A percentile compares a stretch with the other conserved stretches of the same genome.
Conservation (phyloP, 352 stramenopile species). For the Globisporangium ultimum region DNA sequence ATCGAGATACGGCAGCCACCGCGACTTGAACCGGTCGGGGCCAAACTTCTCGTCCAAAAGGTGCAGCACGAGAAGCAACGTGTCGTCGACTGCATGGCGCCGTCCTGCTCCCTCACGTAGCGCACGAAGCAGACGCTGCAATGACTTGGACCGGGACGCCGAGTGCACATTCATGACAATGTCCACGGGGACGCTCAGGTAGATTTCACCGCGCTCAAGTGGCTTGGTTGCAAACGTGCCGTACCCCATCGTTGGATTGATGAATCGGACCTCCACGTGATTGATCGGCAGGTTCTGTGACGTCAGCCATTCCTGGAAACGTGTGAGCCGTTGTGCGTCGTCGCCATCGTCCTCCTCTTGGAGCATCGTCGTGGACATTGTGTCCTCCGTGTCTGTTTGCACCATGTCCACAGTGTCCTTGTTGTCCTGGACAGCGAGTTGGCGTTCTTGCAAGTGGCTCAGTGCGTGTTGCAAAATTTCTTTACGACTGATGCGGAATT, state of each 20-base stretch:
- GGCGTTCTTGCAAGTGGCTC: conserved; percentile 8
- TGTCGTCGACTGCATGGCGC: conserved; percentile 26
- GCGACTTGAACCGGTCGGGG: conserved; percentile 25
- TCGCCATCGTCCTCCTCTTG: neutral
- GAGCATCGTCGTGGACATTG: too few species aligned
- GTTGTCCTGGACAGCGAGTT: neutral
- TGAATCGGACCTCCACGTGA: conserved; percentile 51
- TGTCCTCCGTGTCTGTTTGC: neutral
- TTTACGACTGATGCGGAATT: conserved; percentile 55
- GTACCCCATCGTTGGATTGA: conserved; percentile 50
- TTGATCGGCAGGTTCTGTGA: conserved; percentile 36
- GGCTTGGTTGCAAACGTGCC: conserved; percentile 59
- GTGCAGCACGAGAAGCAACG: conserved; percentile 72
- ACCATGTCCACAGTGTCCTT: neutral
- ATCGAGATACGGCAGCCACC: conserved; percentile 86
- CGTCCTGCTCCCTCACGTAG: conserved; percentile 2
- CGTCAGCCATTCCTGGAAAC: conserved; percentile 51
- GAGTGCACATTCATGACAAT: conserved; percentile 71
- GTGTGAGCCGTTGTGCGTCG: conserved; percentile 12
- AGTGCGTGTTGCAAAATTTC: conserved; percentile 34
- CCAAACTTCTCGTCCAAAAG: conserved; percentile 84
- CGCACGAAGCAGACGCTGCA: conserved; percentile 27
- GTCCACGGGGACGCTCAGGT: conserved; percentile 72
- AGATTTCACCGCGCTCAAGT: conserved; percentile 56
- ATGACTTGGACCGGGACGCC: conserved; percentile 39